phyloP scores from a whole-genome alignment of 345 rosid species.

The Salix koriyanagi region DNA sequence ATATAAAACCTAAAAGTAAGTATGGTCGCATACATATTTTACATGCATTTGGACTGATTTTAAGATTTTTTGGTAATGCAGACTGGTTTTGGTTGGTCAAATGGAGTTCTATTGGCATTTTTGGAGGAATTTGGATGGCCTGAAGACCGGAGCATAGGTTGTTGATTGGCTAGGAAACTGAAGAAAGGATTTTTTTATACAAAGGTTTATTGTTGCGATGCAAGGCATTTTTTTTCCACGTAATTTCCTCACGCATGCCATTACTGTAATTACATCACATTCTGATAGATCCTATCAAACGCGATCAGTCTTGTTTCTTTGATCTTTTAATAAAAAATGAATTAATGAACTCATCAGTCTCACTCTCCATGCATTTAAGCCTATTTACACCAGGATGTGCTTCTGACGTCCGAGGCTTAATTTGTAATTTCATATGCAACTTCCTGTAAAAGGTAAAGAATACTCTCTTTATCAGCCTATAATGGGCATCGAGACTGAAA shows the following conservation, averaged over 20 bases:
- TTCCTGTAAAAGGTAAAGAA: no score
- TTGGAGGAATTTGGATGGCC: constrained; percentile 97
- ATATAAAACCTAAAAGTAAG: neutral
- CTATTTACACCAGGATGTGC: no score
- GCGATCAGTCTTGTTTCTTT: neutral
- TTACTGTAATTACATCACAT: neutral
- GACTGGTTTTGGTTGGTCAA: constrained; percentile 99
- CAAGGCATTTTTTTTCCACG: no score
- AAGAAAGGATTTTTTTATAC: neutral
- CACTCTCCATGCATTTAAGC: no score
- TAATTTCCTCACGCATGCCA: no score
- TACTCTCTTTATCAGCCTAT: no score
- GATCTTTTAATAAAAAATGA: no score
- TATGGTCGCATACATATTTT: neutral
- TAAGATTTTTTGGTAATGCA: constrained; percentile 25
- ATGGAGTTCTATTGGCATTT: constrained; percentile 76
- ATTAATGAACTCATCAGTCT: no score
- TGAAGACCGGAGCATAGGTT: constrained; percentile 40
- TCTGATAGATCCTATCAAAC: neutral
- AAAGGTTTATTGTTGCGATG: neutral
- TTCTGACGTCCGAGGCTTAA: no score
- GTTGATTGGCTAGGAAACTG: constrained; percentile 10
- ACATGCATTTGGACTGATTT: neutral
- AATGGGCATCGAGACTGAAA: no score
- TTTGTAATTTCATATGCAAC: no score